Base-by-base conservation (phyloP, 1,284 basidiomycete genomes). In the Cutaneotrichosporon cutaneum region DNA sequence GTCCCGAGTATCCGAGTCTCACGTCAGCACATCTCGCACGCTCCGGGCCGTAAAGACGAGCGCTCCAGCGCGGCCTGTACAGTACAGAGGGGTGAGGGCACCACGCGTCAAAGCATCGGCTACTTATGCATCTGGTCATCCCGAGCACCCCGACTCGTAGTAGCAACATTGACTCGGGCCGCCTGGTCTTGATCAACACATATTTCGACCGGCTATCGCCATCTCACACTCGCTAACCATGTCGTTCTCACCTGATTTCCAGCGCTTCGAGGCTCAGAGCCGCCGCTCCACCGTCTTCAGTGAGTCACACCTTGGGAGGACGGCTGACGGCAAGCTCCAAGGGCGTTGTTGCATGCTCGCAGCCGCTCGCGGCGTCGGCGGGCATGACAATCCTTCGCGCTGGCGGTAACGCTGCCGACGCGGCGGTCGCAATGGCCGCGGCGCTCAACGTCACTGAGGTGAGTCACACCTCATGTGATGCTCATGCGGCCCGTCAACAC, bases 381-480 rank as follows among this genome's bases (percentile, higher is more conserved):
- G 92, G 93, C 0, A 79, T 95, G 42, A 88, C 92, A 75, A 88
- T 95, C 62, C 81, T 95, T 35, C 83, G 87, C 57, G 86, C 86
- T 71, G 93, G 92, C 16, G 93, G 93, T 24, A 95, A 95, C 78
- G 92, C 92, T 85, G 87, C 86, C 63, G 88, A 90, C 73, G 87
- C 87, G 9, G 87, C 88, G 9, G 88, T 90, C 7, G 90, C 89
- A 11, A 89, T 87, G 5, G 90, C 92, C 45, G 92, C 88, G 11
- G 94, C 93, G 22, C 78, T 97, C 67, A 96, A 95, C 75, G 89
- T 83, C 24, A 90, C 90, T 1, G 91, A 94, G 72, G 90, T 79
- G 6, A 71, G 70, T 2, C 92, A 92, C 0, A 78, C 94, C 44
- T 88, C 11, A 18, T 33, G 18, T 10, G 7, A 3, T 2, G 30